Conservation (phyloP, 108 stramenopile genomes). For the Nitzschia sp. region DNA sequence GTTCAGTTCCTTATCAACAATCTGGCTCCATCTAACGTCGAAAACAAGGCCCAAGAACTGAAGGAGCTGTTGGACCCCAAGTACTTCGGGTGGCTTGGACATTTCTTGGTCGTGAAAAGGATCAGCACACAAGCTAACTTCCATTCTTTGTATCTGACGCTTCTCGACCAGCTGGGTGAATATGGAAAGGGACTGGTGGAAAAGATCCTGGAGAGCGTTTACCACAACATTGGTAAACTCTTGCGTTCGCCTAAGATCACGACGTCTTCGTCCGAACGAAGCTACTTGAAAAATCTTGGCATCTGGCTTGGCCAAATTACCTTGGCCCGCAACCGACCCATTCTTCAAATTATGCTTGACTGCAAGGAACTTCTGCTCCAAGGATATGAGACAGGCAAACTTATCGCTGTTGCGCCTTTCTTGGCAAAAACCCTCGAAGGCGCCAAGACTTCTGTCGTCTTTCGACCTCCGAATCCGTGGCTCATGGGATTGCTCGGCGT, state of each 20-base stretch:
- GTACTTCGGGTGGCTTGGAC: slow-evolving; percentile 96
- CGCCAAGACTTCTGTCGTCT: slow-evolving; percentile 89
- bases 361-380: slow-evolving; percentile 97
- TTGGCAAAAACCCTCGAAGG: slow-evolving; percentile 98
- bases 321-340: slow-evolving; percentile 94
- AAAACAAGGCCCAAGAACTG: slow-evolving; percentile 88
- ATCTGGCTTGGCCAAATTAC: slow-evolving; percentile 99
- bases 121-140: slow-evolving; percentile 98
- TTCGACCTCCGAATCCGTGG: slow-evolving; percentile 99
- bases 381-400: slow-evolving; percentile 96
- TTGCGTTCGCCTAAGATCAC: slow-evolving; percentile 94
- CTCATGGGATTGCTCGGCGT: slow-evolving; percentile 96
- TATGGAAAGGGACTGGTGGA: slow-evolving; percentile 91
- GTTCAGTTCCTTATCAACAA: slow-evolving; percentile 99
- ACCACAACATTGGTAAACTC: slow-evolving; percentile 91
- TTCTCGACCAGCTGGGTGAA: slow-evolving; percentile 93
- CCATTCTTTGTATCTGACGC: slow-evolving; percentile 90
- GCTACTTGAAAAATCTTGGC: slow-evolving; percentile 97
- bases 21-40: slow-evolving; percentile 91
- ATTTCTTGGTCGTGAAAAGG: slow-evolving; percentile 97
- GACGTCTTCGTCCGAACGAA: slow-evolving; percentile 94
- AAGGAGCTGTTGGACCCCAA: slow-evolving; percentile 83
- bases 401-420: slow-evolving; percentile 98
- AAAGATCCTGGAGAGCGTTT: slow-evolving; percentile 89
- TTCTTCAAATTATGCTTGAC: slow-evolving; percentile 96